Conservation (phyloP, 805 yeast species). For the Candida maltosa region DNA sequence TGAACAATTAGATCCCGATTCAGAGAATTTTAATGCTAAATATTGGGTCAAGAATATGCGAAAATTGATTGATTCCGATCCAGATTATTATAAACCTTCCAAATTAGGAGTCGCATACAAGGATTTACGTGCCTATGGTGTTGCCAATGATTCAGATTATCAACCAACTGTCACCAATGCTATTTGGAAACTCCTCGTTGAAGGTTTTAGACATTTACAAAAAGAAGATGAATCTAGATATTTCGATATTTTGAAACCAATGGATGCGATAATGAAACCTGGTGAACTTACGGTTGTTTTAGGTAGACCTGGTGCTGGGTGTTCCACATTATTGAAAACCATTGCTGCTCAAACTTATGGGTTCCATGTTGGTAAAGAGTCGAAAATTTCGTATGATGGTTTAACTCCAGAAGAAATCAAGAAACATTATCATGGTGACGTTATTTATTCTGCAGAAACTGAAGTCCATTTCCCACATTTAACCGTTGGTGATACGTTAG, state of each 20-base stretch:
- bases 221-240: constrained; percentile 20
- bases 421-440: constrained; percentile 33
- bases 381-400: constrained; percentile 33
- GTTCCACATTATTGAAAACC: constrained; percentile 38
- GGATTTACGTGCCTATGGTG: constrained; percentile 58
- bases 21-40: constrained; percentile 56
- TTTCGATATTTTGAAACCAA: constrained; percentile 31
- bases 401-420: constrained; percentile 25
- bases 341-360: constrained; percentile 37
- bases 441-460: constrained; percentile 47
- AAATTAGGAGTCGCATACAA: constrained; percentile 58
- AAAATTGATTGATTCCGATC: constrained; percentile 49
- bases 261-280: constrained; percentile 34
- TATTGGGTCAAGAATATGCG: constrained; percentile 68
- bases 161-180: constrained; percentile 55
- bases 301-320: constrained; percentile 43
- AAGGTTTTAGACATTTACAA: constrained; percentile 13
- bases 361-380: constrained; percentile 29
- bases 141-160: constrained; percentile 65
- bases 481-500: constrained; percentile 53
- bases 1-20: constrained; percentile 55
- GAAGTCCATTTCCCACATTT: constrained; percentile 57
- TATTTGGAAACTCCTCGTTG: constrained; percentile 20
- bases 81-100: constrained; percentile 61
- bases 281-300: constrained; percentile 40